A percentile compares a stretch with the other conserved stretches of the same genome.
Conservation (phyloP, 2,329 filamentous ascomycete species). For the Fusarium mangiferae region DNA sequence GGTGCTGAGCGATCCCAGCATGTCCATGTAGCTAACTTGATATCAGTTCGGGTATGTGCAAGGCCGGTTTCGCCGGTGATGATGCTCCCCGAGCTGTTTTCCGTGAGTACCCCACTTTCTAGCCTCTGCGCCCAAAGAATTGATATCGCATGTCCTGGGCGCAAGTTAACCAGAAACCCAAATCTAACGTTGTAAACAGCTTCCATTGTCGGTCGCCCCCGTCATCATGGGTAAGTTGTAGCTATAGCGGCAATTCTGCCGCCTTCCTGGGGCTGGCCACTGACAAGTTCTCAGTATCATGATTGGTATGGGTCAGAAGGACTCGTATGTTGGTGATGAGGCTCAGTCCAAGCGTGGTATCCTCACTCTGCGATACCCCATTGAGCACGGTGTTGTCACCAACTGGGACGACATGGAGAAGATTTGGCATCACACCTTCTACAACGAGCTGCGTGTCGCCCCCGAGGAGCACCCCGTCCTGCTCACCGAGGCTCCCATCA, state of each 20-base stretch:
- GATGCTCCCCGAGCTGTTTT: slow-evolving; percentile 99
- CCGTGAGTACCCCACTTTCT: slow-evolving; percentile 77
- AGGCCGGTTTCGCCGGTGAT: slow-evolving; percentile 99
- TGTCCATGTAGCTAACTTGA: slow-evolving; percentile 51
- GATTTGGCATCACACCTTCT: slow-evolving; percentile 99
- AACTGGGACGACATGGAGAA: slow-evolving; percentile 99
- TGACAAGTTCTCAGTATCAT: slow-evolving; percentile 79
- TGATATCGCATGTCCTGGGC: slow-evolving; percentile 26
- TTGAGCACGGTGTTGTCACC: slow-evolving; percentile 99
- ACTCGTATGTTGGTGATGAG: slow-evolving; percentile 99
- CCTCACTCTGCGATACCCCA: slow-evolving; percentile 98
- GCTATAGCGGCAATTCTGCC: slow-evolving; percentile 10
- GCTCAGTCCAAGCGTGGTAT: slow-evolving; percentile 99
- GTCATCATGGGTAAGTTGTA: slow-evolving; percentile 94
- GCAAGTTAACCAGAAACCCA: slow-evolving; percentile 14
- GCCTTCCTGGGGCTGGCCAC: slow-evolving; percentile 24
- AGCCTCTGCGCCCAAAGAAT: slow-evolving; percentile 29
- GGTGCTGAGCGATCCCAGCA: neutral
- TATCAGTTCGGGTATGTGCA: slow-evolving; percentile 99
- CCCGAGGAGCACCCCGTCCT: slow-evolving; percentile 99
- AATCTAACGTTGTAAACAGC: slow-evolving; percentile 67
- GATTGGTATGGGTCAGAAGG: slow-evolving; percentile 99
- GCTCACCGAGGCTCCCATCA: slow-evolving; percentile 99
- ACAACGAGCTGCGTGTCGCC: slow-evolving; percentile 99
- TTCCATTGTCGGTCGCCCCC: slow-evolving; percentile 99